These are phyloP conservation scores for Chrysosporium keratinophilum DNA, from an alignment of 2,329 filamentous ascomycete genomes.

Conservation along the genomic window DNA sequence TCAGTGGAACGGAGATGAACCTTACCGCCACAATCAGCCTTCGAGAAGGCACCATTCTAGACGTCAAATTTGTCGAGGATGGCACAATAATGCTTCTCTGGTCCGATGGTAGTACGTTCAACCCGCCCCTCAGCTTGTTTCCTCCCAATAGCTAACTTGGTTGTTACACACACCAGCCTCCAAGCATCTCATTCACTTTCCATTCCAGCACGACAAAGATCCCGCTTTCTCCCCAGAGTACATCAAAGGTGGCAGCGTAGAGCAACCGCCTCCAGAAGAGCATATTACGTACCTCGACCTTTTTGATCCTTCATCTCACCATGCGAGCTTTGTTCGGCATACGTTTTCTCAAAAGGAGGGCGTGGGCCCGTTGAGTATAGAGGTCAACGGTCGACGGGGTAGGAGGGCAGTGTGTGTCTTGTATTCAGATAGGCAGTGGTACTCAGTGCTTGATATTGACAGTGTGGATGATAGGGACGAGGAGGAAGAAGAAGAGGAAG, in stretches of 20 bases:
- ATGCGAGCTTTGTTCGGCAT: constrained; percentile 33
- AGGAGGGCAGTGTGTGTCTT: constrained; percentile 46
- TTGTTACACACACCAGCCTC: constrained; percentile 17
- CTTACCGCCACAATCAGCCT: constrained; percentile 27
- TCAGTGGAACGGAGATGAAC: constrained; percentile 40
- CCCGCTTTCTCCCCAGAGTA: constrained; percentile 3
- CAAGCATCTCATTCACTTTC: constrained; percentile 28
- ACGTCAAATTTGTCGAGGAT: constrained; percentile 60
- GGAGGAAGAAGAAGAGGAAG: not conserved
- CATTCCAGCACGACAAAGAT: constrained; percentile 18
- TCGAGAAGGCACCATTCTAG: constrained; percentile 35
- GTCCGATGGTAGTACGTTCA: constrained; percentile 25
- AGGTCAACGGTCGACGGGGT: constrained; percentile 47
- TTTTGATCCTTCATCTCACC: constrained; percentile 15
- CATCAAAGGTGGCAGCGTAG: not conserved
- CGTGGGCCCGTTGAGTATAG: constrained; percentile 38
- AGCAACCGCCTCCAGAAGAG: constrained; percentile 7
- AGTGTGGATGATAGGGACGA: constrained; percentile 26
- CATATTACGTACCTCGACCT: constrained; percentile 12
- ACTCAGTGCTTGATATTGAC: constrained; percentile 48
- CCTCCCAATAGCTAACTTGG: not conserved
- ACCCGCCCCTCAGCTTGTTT: not conserved
- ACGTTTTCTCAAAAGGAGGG: constrained; percentile 40
- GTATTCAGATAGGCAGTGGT: constrained; percentile 44
- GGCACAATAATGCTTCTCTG: constrained; percentile 51